Conservation (phyloP, 192 early-diverging fungal genomes). For the Coemansia sp. region DNA sequence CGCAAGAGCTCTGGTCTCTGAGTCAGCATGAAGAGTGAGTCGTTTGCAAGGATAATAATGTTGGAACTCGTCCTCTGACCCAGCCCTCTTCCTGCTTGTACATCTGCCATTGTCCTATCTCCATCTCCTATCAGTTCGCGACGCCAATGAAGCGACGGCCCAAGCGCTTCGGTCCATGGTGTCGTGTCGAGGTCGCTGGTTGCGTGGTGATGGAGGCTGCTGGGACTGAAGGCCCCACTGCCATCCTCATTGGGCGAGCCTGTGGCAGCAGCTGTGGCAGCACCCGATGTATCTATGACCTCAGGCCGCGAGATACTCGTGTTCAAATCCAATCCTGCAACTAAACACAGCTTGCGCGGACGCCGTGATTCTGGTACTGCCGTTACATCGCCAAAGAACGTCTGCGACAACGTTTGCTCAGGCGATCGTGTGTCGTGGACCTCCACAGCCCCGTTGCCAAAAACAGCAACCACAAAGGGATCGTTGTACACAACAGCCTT, state of each 20-base stretch:
- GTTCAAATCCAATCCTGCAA: slow-evolving; percentile 7
- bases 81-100: slow-evolving; percentile 7
- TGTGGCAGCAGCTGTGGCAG: not conserved
- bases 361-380: slow-evolving; percentile 5
- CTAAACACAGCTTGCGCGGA: slow-evolving; percentile 17
- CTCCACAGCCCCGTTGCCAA: slow-evolving; percentile 29
- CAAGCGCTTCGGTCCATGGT: slow-evolving; percentile 17
- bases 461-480: slow-evolving; percentile 34
- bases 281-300: slow-evolving; percentile 16
- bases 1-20: slow-evolving; percentile 24
- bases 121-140: slow-evolving; percentile 19
- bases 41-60: slow-evolving; percentile 13
- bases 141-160: slow-evolving; percentile 9
- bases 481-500: slow-evolving; percentile 42
- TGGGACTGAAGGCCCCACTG: not conserved
- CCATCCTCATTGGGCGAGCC: not conserved
- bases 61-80: slow-evolving; percentile 13
- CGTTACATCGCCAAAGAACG: slow-evolving; percentile 14
- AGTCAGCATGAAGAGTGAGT: slow-evolving; percentile 26
- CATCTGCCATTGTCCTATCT: slow-evolving; percentile 3
- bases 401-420: slow-evolving; percentile 35
- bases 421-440: slow-evolving; percentile 39
- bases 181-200: not conserved
- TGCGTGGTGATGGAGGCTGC: not conserved
- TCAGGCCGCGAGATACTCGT: slow-evolving; percentile 20